Evolutionary conservation across 73 alveolate species (phyloP), one percentile per base, ranked within the genome.

Genomic region (Blepharisma japonicum): DNA sequence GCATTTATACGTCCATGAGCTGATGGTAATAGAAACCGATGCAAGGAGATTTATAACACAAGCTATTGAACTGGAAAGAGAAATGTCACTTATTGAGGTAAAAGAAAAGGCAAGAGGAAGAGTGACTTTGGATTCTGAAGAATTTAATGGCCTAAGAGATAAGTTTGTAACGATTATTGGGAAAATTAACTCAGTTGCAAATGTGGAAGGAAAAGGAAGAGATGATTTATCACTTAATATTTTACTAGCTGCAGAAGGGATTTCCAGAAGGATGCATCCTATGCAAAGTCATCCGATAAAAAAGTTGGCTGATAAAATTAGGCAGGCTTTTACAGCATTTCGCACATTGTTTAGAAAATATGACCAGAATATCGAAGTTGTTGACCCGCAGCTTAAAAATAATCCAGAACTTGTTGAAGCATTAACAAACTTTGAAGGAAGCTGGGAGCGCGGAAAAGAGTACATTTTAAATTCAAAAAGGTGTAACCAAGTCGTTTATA

Each of bases 201-300:
- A 96, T 81, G 86, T 90, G 27, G 95, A 96, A 61, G 99, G 98
- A 0, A 96, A 92, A 84, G 99, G 98, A 21, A 86, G 98, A 68
- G 94, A 89, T 80, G 99, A 96, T 81, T 79, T 96, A 11, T 91
- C 91, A 0, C 82, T 87, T 68, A 95, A 94, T 32, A 93, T 96
- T 6, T 84, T 96, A 74, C 77, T 89, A 11, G 89, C 86, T 78
- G 97, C 98, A 39, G 99, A 96, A 85, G 95, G 96, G 45, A 82
- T 93, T 4, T 71, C 86, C 68, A 89, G 92, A 46, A 89, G 97
- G 48, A 94, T 90, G 0, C 42, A 32, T 32, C 89, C 79, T 14
- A 61, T 39, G 18, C 86, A 92, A 77, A 81, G 95, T 4, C 79
- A 81, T 46, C 96, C 98, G 32, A 93, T 96, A 76, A 74, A 96